Conservation (phyloP, 1,284 basidiomycete genomes). For the Neonothopanus nambi region DNA sequence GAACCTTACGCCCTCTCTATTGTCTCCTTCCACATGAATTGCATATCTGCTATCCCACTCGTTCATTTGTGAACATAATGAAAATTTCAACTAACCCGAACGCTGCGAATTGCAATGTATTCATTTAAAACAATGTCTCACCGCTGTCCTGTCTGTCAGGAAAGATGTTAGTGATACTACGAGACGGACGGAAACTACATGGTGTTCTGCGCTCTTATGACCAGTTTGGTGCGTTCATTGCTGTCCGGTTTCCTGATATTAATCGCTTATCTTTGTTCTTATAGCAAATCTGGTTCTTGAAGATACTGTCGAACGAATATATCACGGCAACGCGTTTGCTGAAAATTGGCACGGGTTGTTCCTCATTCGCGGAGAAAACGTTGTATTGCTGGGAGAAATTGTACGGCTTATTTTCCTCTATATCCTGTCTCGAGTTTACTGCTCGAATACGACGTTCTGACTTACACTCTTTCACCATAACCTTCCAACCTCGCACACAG, state of each 20-base stretch:
- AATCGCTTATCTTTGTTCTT: background rate
- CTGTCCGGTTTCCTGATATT: background rate
- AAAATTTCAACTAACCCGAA: background rate
- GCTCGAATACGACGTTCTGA: constrained; percentile 9
- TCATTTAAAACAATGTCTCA: constrained; percentile 15
- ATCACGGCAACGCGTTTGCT: constrained; percentile 77
- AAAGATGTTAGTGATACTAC: constrained; percentile 96
- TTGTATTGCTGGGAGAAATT: constrained; percentile 95
- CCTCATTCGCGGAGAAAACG: constrained; percentile 97
- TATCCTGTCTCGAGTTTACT: constrained; percentile 23
- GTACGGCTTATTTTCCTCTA: too few species aligned
- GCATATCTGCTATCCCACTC: constrained; percentile 1
- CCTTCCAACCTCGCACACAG: too few species aligned
- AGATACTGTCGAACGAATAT: constrained; percentile 87
- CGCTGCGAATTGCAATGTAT: background rate
- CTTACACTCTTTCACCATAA: background rate
- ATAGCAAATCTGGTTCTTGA: constrained; percentile 92
- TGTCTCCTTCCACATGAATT: constrained; percentile 22
- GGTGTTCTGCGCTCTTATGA: constrained; percentile 97
- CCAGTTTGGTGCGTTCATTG: constrained; percentile 87
- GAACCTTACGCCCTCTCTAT: constrained; percentile 24
- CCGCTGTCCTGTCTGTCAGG: constrained; percentile 52
- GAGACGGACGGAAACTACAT: constrained; percentile 95
- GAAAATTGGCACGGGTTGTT: constrained; percentile 88
- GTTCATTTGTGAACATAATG: background rate